Evolutionary conservation across 345 rosid genomes (phyloP), one percentile per base, ranked within the genome.

Genomic region (Eucalyptus fibrosa): DNA sequence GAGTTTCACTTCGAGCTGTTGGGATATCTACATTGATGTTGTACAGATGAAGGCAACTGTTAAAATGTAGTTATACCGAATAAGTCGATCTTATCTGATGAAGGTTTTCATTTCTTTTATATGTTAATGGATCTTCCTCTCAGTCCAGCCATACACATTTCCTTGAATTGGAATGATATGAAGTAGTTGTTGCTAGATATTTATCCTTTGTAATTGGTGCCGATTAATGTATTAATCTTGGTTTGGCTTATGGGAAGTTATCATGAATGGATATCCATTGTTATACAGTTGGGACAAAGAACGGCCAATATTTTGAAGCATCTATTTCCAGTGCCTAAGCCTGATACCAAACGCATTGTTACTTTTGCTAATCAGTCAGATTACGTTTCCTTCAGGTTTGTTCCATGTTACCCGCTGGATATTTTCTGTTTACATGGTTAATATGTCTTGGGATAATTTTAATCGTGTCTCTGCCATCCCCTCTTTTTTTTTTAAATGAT

Each of bases 361-460:
- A 97, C 99, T 47, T 96, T 97, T 88, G 96, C 98, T 65, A 97
- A 95, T 92, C 94, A 95, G 80, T 93, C 96, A 37, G 98, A 97
- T 93, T 95, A 95, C 83, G 88, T 98, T 55, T 97, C 99, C 67
- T 98, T 98, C 96, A 98, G 99, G 99, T 98, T 92, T 77, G 92
- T 89, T 62, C 53, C 34, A 88, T 87, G 12, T 89, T 56, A n/a
- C 32, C 40, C 45, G 1, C 32, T n/a, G 32, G 23, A 67, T 87
- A 12, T 24, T 45, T 59, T 87, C 69, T 21, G 28, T 26, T 45
- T 69, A 9, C 1, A 9, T 60, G 50, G 37, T 67, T 85, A 32
- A 34, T 50, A 44, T 59, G 37, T 28, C 49, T n/a, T 34, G 45
- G 45, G 45, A 37, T 72, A 37, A 37, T 72, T 18, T 72, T 19